phyloP scores from a whole-genome alignment of 2,329 filamentous ascomycete genomes.

The Penicillium nordicum region DNA sequence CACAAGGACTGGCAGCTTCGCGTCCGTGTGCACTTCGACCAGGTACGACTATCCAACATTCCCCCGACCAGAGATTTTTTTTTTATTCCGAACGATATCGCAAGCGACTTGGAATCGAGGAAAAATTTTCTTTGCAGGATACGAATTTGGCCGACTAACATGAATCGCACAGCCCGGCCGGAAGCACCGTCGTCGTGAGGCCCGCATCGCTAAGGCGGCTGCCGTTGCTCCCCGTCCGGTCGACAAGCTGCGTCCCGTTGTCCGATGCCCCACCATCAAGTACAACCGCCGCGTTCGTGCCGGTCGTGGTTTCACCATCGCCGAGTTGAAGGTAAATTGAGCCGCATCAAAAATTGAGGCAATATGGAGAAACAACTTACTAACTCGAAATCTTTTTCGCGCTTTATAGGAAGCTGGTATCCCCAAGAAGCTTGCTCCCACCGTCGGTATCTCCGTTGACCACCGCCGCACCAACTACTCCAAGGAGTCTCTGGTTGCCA shows the following conservation, averaged over 20 bases:
- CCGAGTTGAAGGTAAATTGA: slow-evolving; percentile 87
- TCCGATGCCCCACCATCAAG: slow-evolving; percentile 96
- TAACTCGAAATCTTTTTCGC: slow-evolving; percentile 17
- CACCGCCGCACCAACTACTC: slow-evolving; percentile 94
- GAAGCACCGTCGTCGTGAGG: slow-evolving; percentile 88
- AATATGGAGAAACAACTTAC: background rate
- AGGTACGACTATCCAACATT: slow-evolving; percentile 65
- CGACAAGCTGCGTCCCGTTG: slow-evolving; percentile 93
- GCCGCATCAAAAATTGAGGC: background rate
- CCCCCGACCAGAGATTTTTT: slow-evolving; percentile 4
- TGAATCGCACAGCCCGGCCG: slow-evolving; percentile 73
- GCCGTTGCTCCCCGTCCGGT: slow-evolving; percentile 93
- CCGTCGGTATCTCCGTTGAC: slow-evolving; percentile 97
- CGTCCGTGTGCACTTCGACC: slow-evolving; percentile 99
- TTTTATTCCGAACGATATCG: slow-evolving; percentile 16
- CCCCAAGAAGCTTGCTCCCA: slow-evolving; percentile 87
- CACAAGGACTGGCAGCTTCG: slow-evolving; percentile 99
- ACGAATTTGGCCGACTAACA: slow-evolving; percentile 31
- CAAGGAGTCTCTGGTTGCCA: slow-evolving; percentile 89
- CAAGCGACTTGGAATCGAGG: slow-evolving; percentile 14
- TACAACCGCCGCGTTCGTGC: slow-evolving; percentile 98
- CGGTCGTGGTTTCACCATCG: slow-evolving; percentile 95
- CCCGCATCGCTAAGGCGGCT: slow-evolving; percentile 91
- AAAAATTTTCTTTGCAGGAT: slow-evolving; percentile 15
- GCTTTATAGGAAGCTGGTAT: slow-evolving; percentile 79